Percentiles rank a stretch among this genome's conserved stretches.
Evolutionary conservation across 2,329 filamentous ascomycete species (phyloP).

Genomic region (Thelonectria rubi): DNA sequence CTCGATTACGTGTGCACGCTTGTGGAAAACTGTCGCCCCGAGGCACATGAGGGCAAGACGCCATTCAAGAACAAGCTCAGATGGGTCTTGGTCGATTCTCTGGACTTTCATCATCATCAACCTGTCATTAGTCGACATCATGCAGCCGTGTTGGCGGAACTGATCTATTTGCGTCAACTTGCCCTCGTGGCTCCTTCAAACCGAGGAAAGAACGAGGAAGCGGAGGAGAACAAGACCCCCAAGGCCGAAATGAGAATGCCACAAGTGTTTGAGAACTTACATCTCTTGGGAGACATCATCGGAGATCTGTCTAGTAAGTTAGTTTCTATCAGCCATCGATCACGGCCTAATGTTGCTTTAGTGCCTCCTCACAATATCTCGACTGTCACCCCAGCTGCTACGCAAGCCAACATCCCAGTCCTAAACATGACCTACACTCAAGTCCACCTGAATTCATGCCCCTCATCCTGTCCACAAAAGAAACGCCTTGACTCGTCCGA

Average conservation of each 20-base stretch:
- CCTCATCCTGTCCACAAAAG: neutral
- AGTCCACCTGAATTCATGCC: neutral
- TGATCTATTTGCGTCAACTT: constrained; percentile 8
- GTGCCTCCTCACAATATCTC: neutral
- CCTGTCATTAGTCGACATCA: constrained; percentile 17
- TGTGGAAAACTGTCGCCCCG: constrained; percentile 14
- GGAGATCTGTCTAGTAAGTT: neutral
- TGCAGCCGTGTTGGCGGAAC: constrained; percentile 6
- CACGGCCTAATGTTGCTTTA: neutral
- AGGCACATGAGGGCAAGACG: neutral
- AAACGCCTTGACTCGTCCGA: neutral
- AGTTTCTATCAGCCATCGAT: neutral
- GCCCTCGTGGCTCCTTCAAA: neutral
- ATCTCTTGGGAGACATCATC: constrained; percentile 5
- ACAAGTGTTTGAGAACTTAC: neutral
- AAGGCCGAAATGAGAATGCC: neutral
- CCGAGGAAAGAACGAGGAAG: neutral
- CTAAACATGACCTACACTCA: neutral
- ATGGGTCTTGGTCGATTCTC: constrained; percentile 14
- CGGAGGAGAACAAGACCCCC: neutral
- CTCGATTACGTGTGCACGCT: constrained; percentile 1
- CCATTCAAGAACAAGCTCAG: neutral
- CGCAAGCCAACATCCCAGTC: neutral
- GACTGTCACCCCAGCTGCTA: neutral
- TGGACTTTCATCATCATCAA: neutral